Evolutionary conservation across 164 flowering plant species (phyloP).

Genomic region (Magnolia changhungtana): DNA sequence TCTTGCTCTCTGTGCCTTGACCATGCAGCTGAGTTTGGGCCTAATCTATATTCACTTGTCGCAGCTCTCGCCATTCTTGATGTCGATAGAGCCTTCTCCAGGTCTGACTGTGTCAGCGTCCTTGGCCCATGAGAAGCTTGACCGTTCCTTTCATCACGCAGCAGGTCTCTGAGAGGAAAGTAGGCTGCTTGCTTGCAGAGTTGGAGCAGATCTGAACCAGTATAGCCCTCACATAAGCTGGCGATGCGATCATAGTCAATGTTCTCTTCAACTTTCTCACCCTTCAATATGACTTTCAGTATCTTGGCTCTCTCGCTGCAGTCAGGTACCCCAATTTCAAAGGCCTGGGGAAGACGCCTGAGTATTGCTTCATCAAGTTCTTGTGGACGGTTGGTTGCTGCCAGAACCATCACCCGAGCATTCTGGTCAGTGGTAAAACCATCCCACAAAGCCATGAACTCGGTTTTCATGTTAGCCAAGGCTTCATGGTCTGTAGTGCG

Average conservation of each 20-base stretch:
- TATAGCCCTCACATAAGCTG: slow-evolving; percentile 74
- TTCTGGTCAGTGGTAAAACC: slow-evolving; percentile 88
- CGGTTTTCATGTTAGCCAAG: slow-evolving; percentile 79
- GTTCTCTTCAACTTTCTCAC: slow-evolving; percentile 63
- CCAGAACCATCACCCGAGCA: slow-evolving; percentile 96
- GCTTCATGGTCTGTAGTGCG: slow-evolving; percentile 74
- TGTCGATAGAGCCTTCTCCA: slow-evolving; percentile 61
- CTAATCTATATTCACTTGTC: slow-evolving; percentile 55
- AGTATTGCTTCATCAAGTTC: slow-evolving; percentile 99
- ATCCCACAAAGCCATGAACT: slow-evolving; percentile 97
- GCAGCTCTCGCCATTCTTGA: slow-evolving; percentile 63
- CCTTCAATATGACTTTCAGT: slow-evolving; percentile 77
- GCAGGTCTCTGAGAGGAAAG: slow-evolving; percentile 81
- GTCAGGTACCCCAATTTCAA: slow-evolving; percentile 90
- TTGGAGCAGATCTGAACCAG: slow-evolving; percentile 96
- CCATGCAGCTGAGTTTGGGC: slow-evolving; percentile 40
- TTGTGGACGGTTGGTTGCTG: slow-evolving; percentile 97
- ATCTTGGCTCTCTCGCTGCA: slow-evolving; percentile 71
- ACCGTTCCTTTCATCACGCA: slow-evolving; percentile 72
- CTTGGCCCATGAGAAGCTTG: slow-evolving; percentile 44
- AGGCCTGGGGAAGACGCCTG: slow-evolving; percentile 90
- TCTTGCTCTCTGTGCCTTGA: slow-evolving; percentile 40
- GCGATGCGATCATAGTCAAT: slow-evolving; percentile 68
- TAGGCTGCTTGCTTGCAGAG: slow-evolving; percentile 97
- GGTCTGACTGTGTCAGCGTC: slow-evolving; percentile 63